A percentile compares a stretch with the other conserved stretches of the same genome.
phyloP scores from a whole-genome alignment of 1,284 basidiomycete genomes.

The Clitocybe nebularis region DNA sequence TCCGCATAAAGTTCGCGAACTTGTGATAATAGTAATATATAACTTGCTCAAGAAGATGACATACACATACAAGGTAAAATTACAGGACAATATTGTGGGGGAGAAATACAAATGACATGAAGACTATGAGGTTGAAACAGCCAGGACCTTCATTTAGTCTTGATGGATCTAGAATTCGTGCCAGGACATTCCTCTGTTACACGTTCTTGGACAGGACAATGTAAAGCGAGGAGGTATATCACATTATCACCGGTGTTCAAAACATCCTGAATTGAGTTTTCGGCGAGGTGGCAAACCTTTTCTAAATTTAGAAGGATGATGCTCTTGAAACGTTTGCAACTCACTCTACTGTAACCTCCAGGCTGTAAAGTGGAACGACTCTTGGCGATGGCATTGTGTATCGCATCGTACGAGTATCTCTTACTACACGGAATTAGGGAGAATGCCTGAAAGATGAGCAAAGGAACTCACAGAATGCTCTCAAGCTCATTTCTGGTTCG shows the following conservation, averaged over 20 bases:
- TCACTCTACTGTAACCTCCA: slow-evolving; percentile 72
- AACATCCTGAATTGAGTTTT: slow-evolving; percentile 64
- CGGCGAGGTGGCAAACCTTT: slow-evolving; percentile 66
- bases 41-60: slow-evolving; percentile 7
- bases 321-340: slow-evolving; percentile 23
- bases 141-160: slow-evolving; percentile 19
- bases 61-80: slow-evolving; percentile 14
- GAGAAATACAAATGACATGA: slow-evolving; percentile 15
- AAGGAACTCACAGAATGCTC: slow-evolving; percentile 56
- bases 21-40: slow-evolving; percentile 12
- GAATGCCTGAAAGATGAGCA: slow-evolving; percentile 3
- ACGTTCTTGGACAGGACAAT: slow-evolving; percentile 31
- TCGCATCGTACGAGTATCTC: slow-evolving; percentile 71
- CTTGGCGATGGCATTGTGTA: slow-evolving; percentile 73
- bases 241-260: slow-evolving; percentile 66
- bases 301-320: slow-evolving; percentile 8
- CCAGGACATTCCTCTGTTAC: slow-evolving; percentile 26
- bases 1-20: slow-evolving; percentile 6
- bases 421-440: slow-evolving; percentile 37
- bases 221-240: slow-evolving; percentile 58
- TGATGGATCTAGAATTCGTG: slow-evolving; percentile 23
- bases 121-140: slow-evolving; percentile 1
- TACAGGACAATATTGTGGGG: slow-evolving; percentile 16
- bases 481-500: slow-evolving; percentile 62
- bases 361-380: slow-evolving; percentile 59